Evolutionary conservation across 1,139 yeast genomes (phyloP), one percentile per base, ranked within the genome.

Genomic region (Meyerozyma guilliermondii): DNA sequence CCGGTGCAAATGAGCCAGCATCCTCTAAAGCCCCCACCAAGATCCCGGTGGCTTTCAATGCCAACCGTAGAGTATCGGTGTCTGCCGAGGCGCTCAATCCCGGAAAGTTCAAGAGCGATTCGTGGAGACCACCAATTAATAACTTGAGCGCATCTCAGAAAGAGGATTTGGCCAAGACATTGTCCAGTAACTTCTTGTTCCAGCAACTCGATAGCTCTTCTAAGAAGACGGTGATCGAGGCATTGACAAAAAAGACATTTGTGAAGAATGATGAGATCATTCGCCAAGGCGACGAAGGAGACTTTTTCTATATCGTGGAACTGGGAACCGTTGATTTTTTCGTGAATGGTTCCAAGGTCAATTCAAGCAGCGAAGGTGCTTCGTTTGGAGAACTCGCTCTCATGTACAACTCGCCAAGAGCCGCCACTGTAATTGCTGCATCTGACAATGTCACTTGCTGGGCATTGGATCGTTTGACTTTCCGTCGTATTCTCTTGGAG

Each of bases 391-490:
- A 92, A 64, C 76, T 92, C 58, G 98, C 98, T 1, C 77, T 92
- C 55, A 89, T 92, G 96, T 92, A 92, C 70, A 92, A 92, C 65
- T 83, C 97, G 17, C 98, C 98, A 47, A 81, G 98, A 65, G 98
- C 98, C 6, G 98, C 98, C 14, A 89, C 98, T 1, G 98, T 88
- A 1, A 59, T 76, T 17, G 95, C 97, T 8, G 75, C 80, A 27
- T 68, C 82, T 8, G 85, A 81, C 50, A 78, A 78, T 28, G 76
- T 91, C 41, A 64, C 68, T 9, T 68, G 74, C 51, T 92, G 97
- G 97, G 95, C 96, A 1, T 76, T 92, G 55, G 98, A 92, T 65
- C 81, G 98, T 59, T 71, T 86, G 56, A 91, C 98, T 1, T 33
- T 92, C 74, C 83, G 97, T 65, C 80, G 92, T 61, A 92, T 92